Evolutionary conservation across 179 eudicot genomes (phyloP).

Genomic region (Beta macrorhiza): DNA sequence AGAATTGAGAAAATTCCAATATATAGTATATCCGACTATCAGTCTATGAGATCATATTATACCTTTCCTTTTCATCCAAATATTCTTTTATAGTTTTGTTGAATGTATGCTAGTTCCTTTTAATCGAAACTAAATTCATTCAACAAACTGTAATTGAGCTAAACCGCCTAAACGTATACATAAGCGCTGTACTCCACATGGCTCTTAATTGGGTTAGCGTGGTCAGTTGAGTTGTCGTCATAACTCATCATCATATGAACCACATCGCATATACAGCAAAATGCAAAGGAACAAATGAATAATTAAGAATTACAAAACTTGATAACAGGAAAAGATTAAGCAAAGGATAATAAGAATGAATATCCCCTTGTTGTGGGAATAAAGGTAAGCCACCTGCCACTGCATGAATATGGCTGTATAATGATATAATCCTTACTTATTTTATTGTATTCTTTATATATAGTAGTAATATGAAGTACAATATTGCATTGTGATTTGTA

Average conservation of each 20-base stretch:
- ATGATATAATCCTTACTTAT: not conserved
- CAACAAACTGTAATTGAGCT: not conserved
- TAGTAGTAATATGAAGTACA: not conserved
- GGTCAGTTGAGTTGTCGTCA: constrained; percentile 20
- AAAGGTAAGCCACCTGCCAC: constrained; percentile 9
- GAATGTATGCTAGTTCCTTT: no score
- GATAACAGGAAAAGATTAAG: not conserved
- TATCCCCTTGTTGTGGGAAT: not conserved
- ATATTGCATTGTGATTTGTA: no score
- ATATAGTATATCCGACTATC: no score
- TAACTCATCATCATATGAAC: constrained; percentile 7
- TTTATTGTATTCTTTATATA: not conserved
- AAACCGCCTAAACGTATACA: no score
- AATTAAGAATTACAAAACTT: not conserved
- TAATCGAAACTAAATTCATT: not conserved
- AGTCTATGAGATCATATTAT: no score
- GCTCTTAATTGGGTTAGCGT: constrained; percentile 3
- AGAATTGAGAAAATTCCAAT: no score
- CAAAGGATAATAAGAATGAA: not conserved
- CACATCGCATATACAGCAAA: not conserved
- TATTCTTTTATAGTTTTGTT: no score
- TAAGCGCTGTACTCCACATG: constrained; percentile 19
- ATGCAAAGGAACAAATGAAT: constrained; percentile 3
- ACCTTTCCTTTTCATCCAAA: no score
- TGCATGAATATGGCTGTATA: no score